Evolutionary conservation across 2,329 filamentous ascomycete species (phyloP), one percentile per base, ranked within the genome.

Genomic region (Colletotrichum eremochloae): DNA sequence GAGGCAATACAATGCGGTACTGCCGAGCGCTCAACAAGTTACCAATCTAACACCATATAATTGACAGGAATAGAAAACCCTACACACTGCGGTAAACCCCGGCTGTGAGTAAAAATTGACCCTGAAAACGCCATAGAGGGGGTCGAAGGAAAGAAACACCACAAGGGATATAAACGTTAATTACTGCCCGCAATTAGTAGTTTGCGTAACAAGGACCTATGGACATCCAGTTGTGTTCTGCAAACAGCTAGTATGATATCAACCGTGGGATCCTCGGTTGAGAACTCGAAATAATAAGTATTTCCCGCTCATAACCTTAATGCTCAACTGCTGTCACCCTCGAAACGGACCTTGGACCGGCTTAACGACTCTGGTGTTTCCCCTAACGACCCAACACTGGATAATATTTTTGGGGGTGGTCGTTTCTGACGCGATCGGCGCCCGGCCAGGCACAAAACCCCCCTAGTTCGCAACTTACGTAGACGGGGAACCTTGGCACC

Each of bases 211-310:
- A 44, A 44, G 15, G 20, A 44, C 42, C 42, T 8, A 44, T 4
- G 15, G 15, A 11, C 6, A 14, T 15, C 14, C 24, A 7, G 1
- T 31, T 15, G 5, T 3, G 24, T 29, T 12, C 12, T 31, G 12
- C 2, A 1, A 6, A 14, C 48, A 4, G 11, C 24, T 5, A 0
- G 15, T 6, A 2, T 15, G 33, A 44, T n/a, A 2, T 63, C 68
- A 63, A 15, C 73, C 67, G 48, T n/a, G 38, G 67, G 18, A 63
- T 73, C 20, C 73, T 55, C 62, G 67, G 44, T 46, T 20, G 71
- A 18, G 46, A 63, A 73, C 24, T 36, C 70, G 52, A 73, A 73
- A 38, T 55, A 5, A 15, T 7, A 31, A 52, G 24, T 24, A 3
- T 15, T 71, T 67, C 1, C 46, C 66, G 4, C 70, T 63, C 33